These are phyloP conservation scores for Pythium apleroticum DNA, from an alignment of 352 stramenopile species.

Conservation along the genomic window DNA sequence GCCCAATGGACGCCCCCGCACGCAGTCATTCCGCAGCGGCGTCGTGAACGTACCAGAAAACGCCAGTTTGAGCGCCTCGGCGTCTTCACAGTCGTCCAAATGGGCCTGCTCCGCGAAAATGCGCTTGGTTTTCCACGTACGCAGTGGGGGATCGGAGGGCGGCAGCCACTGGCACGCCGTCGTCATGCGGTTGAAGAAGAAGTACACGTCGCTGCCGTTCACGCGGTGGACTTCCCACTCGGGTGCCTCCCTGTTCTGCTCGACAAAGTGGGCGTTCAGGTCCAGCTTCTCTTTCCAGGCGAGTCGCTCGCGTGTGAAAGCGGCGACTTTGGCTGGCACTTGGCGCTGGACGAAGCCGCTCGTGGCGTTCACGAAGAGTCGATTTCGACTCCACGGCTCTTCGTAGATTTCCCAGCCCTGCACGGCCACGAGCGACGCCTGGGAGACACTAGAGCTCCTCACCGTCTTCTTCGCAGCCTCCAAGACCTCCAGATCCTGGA, in stretches of 20 bases:
- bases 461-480: constrained; percentile 37
- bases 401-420: constrained; percentile 50
- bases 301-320: constrained; percentile 34
- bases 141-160: constrained; percentile 30
- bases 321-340: constrained; percentile 43
- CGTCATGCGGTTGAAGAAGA: constrained; percentile 67
- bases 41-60: constrained; percentile 41
- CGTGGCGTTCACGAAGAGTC: constrained; percentile 55
- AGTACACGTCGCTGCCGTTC: constrained; percentile 58
- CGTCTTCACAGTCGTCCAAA: constrained; percentile 50
- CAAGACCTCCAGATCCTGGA: constrained; percentile 58
- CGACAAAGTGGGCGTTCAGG: constrained; percentile 44
- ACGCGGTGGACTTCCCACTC: constrained; percentile 67
- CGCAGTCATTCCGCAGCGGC: constrained; percentile 40
- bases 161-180: constrained; percentile 61
- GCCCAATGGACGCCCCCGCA: constrained; percentile 42
- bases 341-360: constrained; percentile 70
- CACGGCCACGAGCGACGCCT: not conserved
- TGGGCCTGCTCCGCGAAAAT: constrained; percentile 50
- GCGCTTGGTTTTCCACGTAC: constrained; percentile 55
- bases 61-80: constrained; percentile 37
- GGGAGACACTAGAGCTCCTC: constrained; percentile 14
- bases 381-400: constrained; percentile 57
- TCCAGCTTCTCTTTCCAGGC: constrained; percentile 73
- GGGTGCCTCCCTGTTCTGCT: constrained; percentile 42